Percentiles rank a stretch among this genome's conserved stretches.
Evolutionary conservation across 2,329 filamentous ascomycete species (phyloP).

Genomic region (Ophiocordyceps camponoti-rufipedis): DNA sequence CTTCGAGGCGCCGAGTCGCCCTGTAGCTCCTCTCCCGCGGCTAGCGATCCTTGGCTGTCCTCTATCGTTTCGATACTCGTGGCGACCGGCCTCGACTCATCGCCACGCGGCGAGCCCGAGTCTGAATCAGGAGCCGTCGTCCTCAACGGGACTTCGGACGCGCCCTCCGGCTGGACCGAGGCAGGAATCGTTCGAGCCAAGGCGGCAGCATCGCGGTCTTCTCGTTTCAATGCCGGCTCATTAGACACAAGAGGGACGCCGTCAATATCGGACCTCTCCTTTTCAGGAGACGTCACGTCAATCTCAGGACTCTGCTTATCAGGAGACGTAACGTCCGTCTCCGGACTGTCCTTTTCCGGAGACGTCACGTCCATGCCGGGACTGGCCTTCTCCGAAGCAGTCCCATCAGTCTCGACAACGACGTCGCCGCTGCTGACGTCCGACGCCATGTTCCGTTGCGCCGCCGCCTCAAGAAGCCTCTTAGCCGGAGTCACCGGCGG

Average conservation of each 20-base stretch:
- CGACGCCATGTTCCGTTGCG: conserved; percentile 2
- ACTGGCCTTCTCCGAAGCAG: conserved; percentile 30
- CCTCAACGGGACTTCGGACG: background rate
- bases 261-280: background rate
- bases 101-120: background rate
- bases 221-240: background rate
- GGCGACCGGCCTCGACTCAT: conserved; percentile 3
- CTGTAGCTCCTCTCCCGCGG: background rate
- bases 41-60: conserved; percentile 1
- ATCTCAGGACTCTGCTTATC: background rate
- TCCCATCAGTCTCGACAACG: conserved; percentile 15
- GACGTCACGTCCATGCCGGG: conserved; percentile 23
- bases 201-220: conserved; percentile 1
- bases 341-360: conserved; percentile 28
- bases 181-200: background rate
- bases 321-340: conserved; percentile 7
- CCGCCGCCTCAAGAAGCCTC: conserved; percentile 17
- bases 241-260: too few relatives aligned
- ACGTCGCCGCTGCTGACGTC: conserved; percentile 7
- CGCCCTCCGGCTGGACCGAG: background rate
- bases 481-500: conserved; percentile 39
- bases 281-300: background rate
- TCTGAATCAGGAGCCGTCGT: background rate
- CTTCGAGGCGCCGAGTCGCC: conserved; percentile 6
- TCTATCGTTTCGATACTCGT: conserved; percentile 11